phyloP scores from a whole-genome alignment of 805 yeast species.

The Wickerhamiella hasegawae region DNA sequence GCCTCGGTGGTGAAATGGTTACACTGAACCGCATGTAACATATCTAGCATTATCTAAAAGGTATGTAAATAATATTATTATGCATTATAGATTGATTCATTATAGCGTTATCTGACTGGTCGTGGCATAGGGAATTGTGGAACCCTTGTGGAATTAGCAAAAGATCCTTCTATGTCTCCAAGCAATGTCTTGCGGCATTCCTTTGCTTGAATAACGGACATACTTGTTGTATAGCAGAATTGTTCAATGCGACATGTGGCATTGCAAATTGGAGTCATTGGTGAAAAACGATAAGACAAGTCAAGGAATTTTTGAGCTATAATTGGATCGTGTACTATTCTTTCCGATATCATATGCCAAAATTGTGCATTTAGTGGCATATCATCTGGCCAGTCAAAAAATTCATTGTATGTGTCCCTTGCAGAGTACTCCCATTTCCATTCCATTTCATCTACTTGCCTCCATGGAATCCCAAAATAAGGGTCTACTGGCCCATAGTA shows the following conservation, averaged over 20 bases:
- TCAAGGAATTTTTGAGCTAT: constrained; percentile 35
- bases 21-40: constrained; percentile 8
- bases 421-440: constrained; percentile 56
- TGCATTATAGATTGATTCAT: too few relatives aligned
- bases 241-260: constrained; percentile 22
- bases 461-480: constrained; percentile 23
- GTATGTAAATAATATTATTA: too few relatives aligned
- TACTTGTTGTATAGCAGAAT: constrained; percentile 26
- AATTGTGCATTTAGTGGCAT: constrained; percentile 53
- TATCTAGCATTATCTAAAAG: too few relatives aligned
- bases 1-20: constrained; percentile 26
- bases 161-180: too few relatives aligned
- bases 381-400: constrained; percentile 37
- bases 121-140: too few relatives aligned
- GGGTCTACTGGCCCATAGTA: constrained; percentile 44
- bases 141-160: too few relatives aligned
- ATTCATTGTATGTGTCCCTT: constrained; percentile 34
- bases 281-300: constrained; percentile 38
- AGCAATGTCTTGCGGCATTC: constrained; percentile 10
- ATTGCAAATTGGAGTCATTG: constrained; percentile 34
- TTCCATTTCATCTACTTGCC: constrained; percentile 29
- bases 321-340: constrained; percentile 27
- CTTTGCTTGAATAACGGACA: constrained; percentile 18
- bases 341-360: constrained; percentile 42
- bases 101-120: too few relatives aligned